phyloP scores from a whole-genome alignment of 2,329 filamentous ascomycete species.

The Boeremia lycopersici region DNA sequence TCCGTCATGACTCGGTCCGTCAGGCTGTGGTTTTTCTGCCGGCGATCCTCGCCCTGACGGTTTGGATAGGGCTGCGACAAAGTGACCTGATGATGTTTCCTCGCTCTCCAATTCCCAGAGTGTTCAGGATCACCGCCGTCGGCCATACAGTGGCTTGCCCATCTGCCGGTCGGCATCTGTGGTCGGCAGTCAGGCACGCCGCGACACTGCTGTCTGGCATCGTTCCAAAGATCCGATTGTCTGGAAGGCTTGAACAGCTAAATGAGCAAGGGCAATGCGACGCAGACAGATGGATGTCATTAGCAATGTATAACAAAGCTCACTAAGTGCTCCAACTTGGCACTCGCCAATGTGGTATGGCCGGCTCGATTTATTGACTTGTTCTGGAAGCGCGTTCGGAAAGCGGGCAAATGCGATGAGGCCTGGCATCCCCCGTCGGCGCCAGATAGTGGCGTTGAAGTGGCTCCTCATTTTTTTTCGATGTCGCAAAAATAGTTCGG shows the following conservation, averaged over 20 bases:
- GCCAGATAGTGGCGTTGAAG: conserved; percentile 7
- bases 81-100: conserved; percentile 19
- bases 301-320: background rate
- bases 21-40: conserved; percentile 24
- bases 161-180: conserved; percentile 25
- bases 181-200: conserved; percentile 20
- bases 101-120: conserved; percentile 8
- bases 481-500: conserved; percentile 9
- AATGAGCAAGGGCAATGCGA: conserved; percentile 13
- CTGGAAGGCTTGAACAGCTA: conserved; percentile 16
- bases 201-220: conserved; percentile 13
- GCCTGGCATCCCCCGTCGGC: conserved; percentile 1
- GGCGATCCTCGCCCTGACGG: conserved; percentile 29
- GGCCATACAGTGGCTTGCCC: conserved; percentile 23
- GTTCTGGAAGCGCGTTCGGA: conserved; percentile 10
- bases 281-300: conserved; percentile 5
- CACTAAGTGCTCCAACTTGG: conserved; percentile 10
- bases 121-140: background rate
- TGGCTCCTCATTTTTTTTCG: background rate
- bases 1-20: conserved; percentile 34
- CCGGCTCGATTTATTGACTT: background rate
- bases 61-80: conserved; percentile 16
- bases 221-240: conserved; percentile 18
- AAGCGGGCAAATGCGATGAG: conserved; percentile 1
- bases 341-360: background rate